These are phyloP conservation scores for Fusarium sp. DNA, from an alignment of 2,329 filamentous ascomycete genomes.

Conservation along the genomic window DNA sequence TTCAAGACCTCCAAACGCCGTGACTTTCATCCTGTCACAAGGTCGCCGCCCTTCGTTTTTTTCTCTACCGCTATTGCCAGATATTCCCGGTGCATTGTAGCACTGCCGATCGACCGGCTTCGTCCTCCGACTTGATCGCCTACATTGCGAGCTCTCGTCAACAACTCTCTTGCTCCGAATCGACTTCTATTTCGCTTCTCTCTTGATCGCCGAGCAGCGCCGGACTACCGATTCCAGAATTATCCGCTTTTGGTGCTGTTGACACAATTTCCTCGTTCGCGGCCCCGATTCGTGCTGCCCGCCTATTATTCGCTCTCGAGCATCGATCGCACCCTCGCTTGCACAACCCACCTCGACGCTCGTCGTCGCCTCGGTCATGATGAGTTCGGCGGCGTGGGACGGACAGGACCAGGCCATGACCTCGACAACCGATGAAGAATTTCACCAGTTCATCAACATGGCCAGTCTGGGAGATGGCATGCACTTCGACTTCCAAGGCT, in stretches of 20 bases:
- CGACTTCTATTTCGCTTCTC: conserved; percentile 12
- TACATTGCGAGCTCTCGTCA: conserved; percentile 16
- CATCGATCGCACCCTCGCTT: conserved; percentile 18
- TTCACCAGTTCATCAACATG: conserved; percentile 74
- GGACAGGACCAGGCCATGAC: conserved; percentile 68
- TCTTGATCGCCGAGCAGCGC: not conserved
- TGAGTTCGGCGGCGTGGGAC: conserved; percentile 68
- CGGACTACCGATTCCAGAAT: not conserved
- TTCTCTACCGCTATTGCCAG: conserved; percentile 18
- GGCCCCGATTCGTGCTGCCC: conserved; percentile 19
- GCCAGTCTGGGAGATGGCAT: conserved; percentile 64
- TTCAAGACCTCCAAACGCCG: conserved; percentile 1
- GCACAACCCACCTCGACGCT: conserved; percentile 19
- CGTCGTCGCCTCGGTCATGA: conserved; percentile 53
- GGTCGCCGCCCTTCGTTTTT: conserved; percentile 11
- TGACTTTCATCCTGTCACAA: conserved; percentile 20
- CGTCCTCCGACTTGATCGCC: conserved; percentile 27
- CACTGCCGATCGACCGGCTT: conserved; percentile 28
- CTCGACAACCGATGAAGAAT: conserved; percentile 68
- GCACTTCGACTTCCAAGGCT: conserved; percentile 71
- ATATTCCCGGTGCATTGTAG: conserved; percentile 35
- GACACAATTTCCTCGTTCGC: conserved; percentile 6
- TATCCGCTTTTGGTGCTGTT: conserved; percentile 32
- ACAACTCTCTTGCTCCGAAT: conserved; percentile 12
- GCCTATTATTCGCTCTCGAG: conserved; percentile 29